Percentiles rank a stretch among this genome's conserved stretches.
phyloP scores from a whole-genome alignment of 176 grass and related monocot genomes.

The Themeda triandra region DNA sequence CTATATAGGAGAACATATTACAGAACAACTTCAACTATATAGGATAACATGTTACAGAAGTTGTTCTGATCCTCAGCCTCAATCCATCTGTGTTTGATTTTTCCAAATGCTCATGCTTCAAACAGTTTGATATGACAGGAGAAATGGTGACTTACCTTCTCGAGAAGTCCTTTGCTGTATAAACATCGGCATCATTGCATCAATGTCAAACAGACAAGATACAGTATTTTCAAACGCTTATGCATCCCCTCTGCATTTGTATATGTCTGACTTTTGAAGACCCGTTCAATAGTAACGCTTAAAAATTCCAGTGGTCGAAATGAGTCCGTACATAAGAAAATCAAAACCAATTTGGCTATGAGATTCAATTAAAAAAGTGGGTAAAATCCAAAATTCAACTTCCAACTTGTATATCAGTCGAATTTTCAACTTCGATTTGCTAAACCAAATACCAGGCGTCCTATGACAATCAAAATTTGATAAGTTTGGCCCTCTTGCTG shows the following conservation, averaged over 20 bases:
- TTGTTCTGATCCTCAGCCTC: background rate
- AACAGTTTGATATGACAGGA: background rate
- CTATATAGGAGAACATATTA: too few relatives aligned
- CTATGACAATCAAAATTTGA: background rate
- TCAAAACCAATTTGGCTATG: background rate
- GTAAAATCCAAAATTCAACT: background rate
- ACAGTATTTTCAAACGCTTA: background rate
- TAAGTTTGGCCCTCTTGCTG: background rate
- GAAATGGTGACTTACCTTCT: background rate
- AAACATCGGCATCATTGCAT: background rate
- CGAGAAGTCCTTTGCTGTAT: too few relatives aligned
- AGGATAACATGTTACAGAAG: too few relatives aligned
- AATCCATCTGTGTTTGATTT: background rate
- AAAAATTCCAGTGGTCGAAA: background rate
- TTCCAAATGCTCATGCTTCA: background rate
- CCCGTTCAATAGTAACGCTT: background rate
- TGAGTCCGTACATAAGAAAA: background rate
- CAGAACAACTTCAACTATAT: too few relatives aligned
- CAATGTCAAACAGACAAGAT: background rate
- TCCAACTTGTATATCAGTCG: background rate
- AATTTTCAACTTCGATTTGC: background rate
- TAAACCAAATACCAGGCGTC: background rate
- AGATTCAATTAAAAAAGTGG: background rate
- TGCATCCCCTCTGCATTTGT: constrained; percentile 1
- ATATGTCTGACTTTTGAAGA: background rate